Evolutionary conservation across 2,329 filamentous ascomycete species (phyloP).

Genomic region (Purpureocillium takamizusanense): DNA sequence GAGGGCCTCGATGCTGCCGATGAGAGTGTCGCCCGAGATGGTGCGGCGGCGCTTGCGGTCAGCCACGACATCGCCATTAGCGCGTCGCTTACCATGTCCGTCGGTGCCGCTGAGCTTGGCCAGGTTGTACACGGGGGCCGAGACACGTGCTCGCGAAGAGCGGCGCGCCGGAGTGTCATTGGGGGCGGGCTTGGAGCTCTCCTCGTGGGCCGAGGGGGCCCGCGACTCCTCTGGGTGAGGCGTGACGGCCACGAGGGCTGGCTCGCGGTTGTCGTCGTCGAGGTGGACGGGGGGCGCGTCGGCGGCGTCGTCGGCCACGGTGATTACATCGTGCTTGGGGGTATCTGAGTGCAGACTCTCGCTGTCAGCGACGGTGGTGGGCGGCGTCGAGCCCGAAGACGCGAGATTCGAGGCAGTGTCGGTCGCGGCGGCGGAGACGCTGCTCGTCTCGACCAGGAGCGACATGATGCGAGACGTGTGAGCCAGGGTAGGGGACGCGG

Average conservation of each 20-base stretch:
- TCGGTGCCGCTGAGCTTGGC: constrained; percentile 53
- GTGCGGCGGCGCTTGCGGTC: constrained; percentile 34
- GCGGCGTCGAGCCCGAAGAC: constrained; percentile 54
- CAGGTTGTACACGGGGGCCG: constrained; percentile 57
- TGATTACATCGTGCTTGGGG: constrained; percentile 28
- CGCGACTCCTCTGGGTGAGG: neutral
- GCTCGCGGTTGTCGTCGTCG: constrained; percentile 21
- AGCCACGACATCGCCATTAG: constrained; percentile 39
- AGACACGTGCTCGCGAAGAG: constrained; percentile 45
- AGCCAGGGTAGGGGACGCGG: neutral
- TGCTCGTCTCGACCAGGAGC: constrained; percentile 21
- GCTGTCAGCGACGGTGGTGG: constrained; percentile 56
- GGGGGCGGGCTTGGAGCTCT: too few relatives aligned
- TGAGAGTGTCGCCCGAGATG: constrained; percentile 30
- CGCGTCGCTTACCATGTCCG: constrained; percentile 46
- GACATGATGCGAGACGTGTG: constrained; percentile 15
- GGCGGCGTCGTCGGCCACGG: constrained; percentile 17
- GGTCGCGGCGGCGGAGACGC: constrained; percentile 18
- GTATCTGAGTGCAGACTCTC: constrained; percentile 44
- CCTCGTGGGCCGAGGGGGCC: too few relatives aligned
- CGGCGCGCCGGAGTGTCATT: constrained; percentile 24
- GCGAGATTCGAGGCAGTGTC: constrained; percentile 42
- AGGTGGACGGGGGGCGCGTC: constrained; percentile 8
- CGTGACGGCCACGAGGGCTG: constrained; percentile 3
- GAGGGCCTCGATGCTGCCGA: constrained; percentile 14